Evolutionary conservation across 1,139 yeast genomes (phyloP), one percentile per base, ranked within the genome.

Genomic region (Hansenula lynferdii): DNA sequence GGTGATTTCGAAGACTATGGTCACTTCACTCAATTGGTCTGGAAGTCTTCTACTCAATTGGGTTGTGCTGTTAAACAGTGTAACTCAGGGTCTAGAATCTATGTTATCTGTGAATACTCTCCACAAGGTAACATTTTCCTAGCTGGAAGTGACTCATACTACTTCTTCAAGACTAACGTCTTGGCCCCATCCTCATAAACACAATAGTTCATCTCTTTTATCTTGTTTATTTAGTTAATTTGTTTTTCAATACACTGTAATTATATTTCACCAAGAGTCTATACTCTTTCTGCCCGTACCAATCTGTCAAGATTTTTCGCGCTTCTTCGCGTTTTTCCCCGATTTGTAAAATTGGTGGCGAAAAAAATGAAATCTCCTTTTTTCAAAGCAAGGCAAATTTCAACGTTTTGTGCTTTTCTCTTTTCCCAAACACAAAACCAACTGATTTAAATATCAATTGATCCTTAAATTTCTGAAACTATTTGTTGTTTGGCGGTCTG

Each of bases 21-120:
- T 33, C 89, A 81, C 57, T 81, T 80, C 62, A 80, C 87, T 12
- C 87, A 80, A 59, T 55, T 80, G 35, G 72, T 81, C n/a, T 81
- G 89, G 89, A 72, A 72, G 46, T 49, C 67, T 8, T 62, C 81
- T 30, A 59, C 74, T 22, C 59, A 70, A 45, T 59, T 81, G 29
- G 87, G 87, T 28, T 81, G 89, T 65, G 85, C 80, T 26, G 41
- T 45, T 28, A 36, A 47, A 4, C 30, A 34, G 50, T 58, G 42
- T 70, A 74, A 11, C 5, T 23, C 75, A 18, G 41, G 43, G 11
- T 45, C 53, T 41, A 65, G 70, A 44, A 77, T 73, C 48, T 82
- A 81, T 63, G 69, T 84, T 41, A 72, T 81, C 42, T 83, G 92
- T 67, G 84, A 81, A 52, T 83, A 83, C 61, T 56, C 66, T 28